These are phyloP conservation scores for Boletus bicolor DNA, from an alignment of 768 basidiomycete genomes.

Conservation along the genomic window DNA sequence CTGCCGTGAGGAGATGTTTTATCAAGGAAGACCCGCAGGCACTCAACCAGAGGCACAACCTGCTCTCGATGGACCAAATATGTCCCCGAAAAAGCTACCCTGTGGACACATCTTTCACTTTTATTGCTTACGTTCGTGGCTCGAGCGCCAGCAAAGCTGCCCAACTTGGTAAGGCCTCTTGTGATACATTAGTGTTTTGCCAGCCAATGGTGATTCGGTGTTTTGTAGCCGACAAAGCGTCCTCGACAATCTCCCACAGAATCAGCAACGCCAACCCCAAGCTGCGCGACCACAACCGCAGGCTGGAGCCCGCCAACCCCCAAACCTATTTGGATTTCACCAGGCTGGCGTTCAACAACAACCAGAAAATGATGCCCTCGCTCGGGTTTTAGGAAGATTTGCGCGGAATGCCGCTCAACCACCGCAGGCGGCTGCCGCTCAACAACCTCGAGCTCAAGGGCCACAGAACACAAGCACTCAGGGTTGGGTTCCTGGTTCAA, in stretches of 20 bases:
- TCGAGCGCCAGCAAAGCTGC: conserved; percentile 97
- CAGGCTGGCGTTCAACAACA: conserved; percentile 33
- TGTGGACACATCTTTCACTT: conserved; percentile 99
- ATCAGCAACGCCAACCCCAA: conserved; percentile 32
- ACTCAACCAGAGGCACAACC: conserved; percentile 19
- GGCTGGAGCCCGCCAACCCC: conserved; percentile 30
- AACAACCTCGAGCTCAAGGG: conserved; percentile 29
- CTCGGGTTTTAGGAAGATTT: conserved; percentile 46
- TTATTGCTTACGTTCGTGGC: conserved; percentile 94
- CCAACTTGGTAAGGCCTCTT: conserved; percentile 81
- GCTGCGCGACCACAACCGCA: conserved; percentile 26
- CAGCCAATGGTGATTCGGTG: conserved; percentile 1
- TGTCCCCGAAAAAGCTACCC: conserved; percentile 92
- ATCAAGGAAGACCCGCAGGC: conserved; percentile 33
- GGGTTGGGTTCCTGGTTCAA: conserved; percentile 35
- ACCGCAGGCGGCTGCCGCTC: conserved; percentile 32
- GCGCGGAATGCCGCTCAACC: conserved; percentile 52
- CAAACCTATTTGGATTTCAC: conserved; percentile 29
- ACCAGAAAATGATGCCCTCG: conserved; percentile 36
- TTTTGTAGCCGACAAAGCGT: conserved; percentile 68
- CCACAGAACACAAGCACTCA: conserved; percentile 33
- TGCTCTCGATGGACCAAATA: conserved; percentile 72
- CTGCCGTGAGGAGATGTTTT: conserved; percentile 92
- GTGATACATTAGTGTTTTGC: background rate
- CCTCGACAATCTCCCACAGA: conserved; percentile 46